A percentile compares a stretch with the other conserved stretches of the same genome.
These are phyloP conservation scores for Gleditsia sinensis DNA, from an alignment of 306 rosid genomes.

Conservation along the genomic window DNA sequence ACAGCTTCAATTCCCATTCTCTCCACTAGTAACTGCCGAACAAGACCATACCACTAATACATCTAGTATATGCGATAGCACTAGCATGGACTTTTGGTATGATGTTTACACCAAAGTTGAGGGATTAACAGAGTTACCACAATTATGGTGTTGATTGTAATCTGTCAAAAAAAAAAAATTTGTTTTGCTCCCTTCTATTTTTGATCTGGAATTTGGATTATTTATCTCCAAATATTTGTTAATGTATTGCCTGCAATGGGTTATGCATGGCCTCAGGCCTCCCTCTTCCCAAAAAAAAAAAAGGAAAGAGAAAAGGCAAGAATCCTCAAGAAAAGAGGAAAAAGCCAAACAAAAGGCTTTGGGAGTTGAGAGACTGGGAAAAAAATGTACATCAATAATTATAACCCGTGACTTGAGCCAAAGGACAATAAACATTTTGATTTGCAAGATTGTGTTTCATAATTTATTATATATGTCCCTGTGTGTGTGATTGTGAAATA, in stretches of 20 bases:
- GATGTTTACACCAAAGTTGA: conserved; percentile 42
- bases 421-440: neutral
- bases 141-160: neutral
- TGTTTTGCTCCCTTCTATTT: neutral
- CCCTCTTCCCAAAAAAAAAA: too few relatives aligned
- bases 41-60: conserved; percentile 9
- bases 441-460: neutral
- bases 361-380: neutral
- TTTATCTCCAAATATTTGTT: neutral
- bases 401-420: neutral
- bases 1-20: conserved; percentile 15
- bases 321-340: too few relatives aligned
- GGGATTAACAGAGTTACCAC: conserved; percentile 37
- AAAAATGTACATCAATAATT: neutral
- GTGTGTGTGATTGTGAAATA: neutral
- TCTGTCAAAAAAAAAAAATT: neutral
- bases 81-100: conserved; percentile 55
- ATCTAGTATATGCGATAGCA: conserved; percentile 2
- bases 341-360: neutral
- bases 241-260: neutral
- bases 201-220: neutral
- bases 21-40: conserved; percentile 10
- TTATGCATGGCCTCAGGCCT: too few relatives aligned
- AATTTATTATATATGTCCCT: neutral
- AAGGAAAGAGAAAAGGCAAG: neutral